phyloP scores from a whole-genome alignment of 140 eudicot genomes.

The Bidens hawaiensis region DNA sequence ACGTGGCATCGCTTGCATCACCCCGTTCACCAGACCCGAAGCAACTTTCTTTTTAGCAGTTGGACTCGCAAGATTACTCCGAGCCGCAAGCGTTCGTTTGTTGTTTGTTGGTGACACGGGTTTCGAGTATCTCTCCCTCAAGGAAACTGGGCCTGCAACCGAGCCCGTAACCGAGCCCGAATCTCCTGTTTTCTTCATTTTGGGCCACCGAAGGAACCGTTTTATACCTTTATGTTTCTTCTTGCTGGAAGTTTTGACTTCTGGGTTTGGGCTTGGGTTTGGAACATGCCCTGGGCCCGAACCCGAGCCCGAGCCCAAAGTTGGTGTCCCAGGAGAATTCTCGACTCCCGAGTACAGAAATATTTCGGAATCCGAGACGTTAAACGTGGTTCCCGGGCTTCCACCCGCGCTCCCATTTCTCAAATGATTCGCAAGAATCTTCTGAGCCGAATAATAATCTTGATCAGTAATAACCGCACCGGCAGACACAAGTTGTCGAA shows the following conservation, averaged over 20 bases:
- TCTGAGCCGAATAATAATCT: slow-evolving; percentile 57
- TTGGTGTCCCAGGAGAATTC: slow-evolving; percentile 28
- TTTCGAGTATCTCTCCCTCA: slow-evolving; percentile 55
- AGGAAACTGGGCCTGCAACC: too few relatives aligned
- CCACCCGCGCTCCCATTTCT: slow-evolving; percentile 58
- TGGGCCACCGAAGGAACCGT: slow-evolving; percentile 82
- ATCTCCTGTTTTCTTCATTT: slow-evolving; percentile 30
- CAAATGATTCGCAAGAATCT: slow-evolving; percentile 63
- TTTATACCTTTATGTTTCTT: slow-evolving; percentile 48
- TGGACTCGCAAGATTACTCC: slow-evolving; percentile 81
- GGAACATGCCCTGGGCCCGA: slow-evolving; percentile 8
- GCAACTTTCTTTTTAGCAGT: slow-evolving; percentile 75
- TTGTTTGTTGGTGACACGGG: slow-evolving; percentile 47
- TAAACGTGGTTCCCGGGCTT: slow-evolving; percentile 83
- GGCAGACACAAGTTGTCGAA: slow-evolving; percentile 62
- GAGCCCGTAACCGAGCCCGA: neutral
- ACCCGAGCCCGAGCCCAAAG: slow-evolving; percentile 22
- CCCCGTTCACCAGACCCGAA: slow-evolving; percentile 62
- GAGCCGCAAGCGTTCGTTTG: slow-evolving; percentile 67
- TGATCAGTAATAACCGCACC: slow-evolving; percentile 71
- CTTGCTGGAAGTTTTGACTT: slow-evolving; percentile 18
- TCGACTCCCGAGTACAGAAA: slow-evolving; percentile 61
- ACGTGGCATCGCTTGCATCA: slow-evolving; percentile 66
- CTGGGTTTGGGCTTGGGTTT: neutral
- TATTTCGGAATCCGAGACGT: slow-evolving; percentile 63